A percentile compares a stretch with the other conserved stretches of the same genome.
Evolutionary conservation across 768 basidiomycete genomes (phyloP).

Genomic region (Termitomyces sp.): DNA sequence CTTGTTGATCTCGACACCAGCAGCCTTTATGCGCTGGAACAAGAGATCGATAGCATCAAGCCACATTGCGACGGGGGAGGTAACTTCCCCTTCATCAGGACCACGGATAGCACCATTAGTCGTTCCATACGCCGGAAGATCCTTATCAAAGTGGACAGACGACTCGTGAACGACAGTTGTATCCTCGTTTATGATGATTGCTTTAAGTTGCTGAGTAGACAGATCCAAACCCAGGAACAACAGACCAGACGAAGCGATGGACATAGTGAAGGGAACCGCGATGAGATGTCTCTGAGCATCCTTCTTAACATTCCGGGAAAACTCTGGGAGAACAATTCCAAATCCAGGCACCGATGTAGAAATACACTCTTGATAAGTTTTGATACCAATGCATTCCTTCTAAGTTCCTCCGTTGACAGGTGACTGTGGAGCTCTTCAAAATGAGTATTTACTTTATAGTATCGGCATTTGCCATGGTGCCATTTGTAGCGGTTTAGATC

Average conservation of each 20-base stretch:
- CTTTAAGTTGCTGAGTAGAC: conserved; percentile 84
- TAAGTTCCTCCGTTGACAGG: background rate
- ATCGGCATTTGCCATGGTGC: too few species aligned
- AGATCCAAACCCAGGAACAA: conserved; percentile 81
- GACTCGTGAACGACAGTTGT: conserved; percentile 59
- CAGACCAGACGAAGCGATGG: conserved; percentile 10
- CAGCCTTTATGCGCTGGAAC: conserved; percentile 53
- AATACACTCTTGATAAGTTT: background rate
- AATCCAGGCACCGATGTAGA: conserved; percentile 5
- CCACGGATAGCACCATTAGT: conserved; percentile 62
- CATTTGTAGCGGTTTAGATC: too few species aligned
- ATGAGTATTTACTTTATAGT: background rate
- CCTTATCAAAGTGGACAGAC: conserved; percentile 75
- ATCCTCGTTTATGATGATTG: conserved; percentile 57
- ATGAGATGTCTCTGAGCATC: background rate
- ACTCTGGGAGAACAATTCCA: conserved; percentile 2
- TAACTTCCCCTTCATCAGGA: conserved; percentile 67
- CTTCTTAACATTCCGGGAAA: background rate
- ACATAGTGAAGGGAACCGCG: conserved; percentile 3
- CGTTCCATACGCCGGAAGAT: conserved; percentile 66
- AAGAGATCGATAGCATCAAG: conserved; percentile 82
- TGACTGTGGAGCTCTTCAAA: background rate
- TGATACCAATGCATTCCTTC: background rate
- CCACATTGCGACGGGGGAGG: conserved; percentile 80
- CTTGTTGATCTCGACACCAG: conserved; percentile 51